A percentile compares a stretch with the other conserved stretches of the same genome.
Evolutionary conservation across 2,329 filamentous ascomycete species (phyloP).

Genomic region (Ceratocystiopsis brevicomis): DNA sequence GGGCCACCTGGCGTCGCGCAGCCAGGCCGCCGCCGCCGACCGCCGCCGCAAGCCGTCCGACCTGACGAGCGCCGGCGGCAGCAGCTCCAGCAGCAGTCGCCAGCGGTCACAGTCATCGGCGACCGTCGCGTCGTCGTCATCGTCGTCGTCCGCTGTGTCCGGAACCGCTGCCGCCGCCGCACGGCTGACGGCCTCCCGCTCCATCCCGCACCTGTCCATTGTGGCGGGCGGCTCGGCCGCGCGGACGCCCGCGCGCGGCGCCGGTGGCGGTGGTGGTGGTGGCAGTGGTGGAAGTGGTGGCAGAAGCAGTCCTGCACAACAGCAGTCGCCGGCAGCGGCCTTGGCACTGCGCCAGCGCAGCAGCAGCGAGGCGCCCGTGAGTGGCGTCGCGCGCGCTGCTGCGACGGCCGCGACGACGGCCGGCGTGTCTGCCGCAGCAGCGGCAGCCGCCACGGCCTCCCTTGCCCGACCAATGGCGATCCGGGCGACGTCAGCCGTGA

Average conservation of each 20-base stretch:
- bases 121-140: conserved; percentile 11
- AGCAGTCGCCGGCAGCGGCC: too few species aligned
- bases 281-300: too few species aligned
- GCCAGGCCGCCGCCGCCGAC: conserved; percentile 19
- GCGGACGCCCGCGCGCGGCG: conserved; percentile 2
- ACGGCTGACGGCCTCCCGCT: conserved; percentile 10
- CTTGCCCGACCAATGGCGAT: conserved; percentile 24
- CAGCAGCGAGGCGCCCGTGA: background rate
- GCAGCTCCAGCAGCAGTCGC: conserved; percentile 20
- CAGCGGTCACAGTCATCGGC: conserved; percentile 33
- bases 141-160: background rate
- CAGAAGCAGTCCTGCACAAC: too few species aligned
- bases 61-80: conserved; percentile 9
- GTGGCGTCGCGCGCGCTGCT: too few species aligned
- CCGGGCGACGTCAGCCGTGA: conserved; percentile 36
- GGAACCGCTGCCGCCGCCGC: background rate
- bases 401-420: too few species aligned
- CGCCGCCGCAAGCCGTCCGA: conserved; percentile 32
- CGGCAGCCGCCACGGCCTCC: conserved; percentile 1
- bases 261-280: background rate
- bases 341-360: background rate
- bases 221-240: background rate
- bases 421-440: conserved; percentile 5
- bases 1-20: conserved; percentile 40
- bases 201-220: conserved; percentile 4